Conservation (phyloP, 768 basidiomycete species). For the Russula compacta region DNA sequence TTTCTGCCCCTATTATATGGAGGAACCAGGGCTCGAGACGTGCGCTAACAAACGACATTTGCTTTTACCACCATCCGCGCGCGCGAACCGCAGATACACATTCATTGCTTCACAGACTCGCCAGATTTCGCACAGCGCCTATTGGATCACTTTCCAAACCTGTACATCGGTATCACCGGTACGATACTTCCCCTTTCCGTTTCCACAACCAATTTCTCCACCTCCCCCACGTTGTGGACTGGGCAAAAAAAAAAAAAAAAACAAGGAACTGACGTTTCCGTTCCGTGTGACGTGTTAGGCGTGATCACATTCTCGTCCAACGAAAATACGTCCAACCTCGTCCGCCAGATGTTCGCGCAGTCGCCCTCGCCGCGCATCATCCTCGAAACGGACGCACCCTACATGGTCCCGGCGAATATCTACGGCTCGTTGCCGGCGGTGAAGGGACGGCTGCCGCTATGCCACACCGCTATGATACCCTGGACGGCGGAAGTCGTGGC, state of each 20-base stretch:
- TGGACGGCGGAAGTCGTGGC: slow-evolving; percentile 79
- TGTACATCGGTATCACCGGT: slow-evolving; percentile 80
- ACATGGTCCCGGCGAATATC: slow-evolving; percentile 73
- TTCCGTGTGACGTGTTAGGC: slow-evolving; percentile 31
- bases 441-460: slow-evolving; percentile 59
- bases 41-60: too few species aligned
- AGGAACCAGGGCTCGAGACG: too few species aligned
- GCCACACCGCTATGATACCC: slow-evolving; percentile 74
- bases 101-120: slow-evolving; percentile 84
- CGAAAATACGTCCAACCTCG: slow-evolving; percentile 54
- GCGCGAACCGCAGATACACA: slow-evolving; percentile 49
- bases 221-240: too few species aligned
- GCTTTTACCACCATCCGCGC: too few species aligned
- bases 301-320: slow-evolving; percentile 78
- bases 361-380: slow-evolving; percentile 32
- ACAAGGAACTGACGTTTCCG: background rate
- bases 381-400: slow-evolving; percentile 83
- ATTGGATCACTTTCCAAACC: slow-evolving; percentile 68
- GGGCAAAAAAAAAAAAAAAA: too few species aligned
- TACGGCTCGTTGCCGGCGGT: slow-evolving; percentile 43
- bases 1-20: background rate
- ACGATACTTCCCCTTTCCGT: background rate
- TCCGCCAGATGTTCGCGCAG: slow-evolving; percentile 35
- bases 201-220: background rate
- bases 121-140: slow-evolving; percentile 65